phyloP scores from a whole-genome alignment of 371 early-diverging fungal genomes.

The Apophysomyces elegans region DNA sequence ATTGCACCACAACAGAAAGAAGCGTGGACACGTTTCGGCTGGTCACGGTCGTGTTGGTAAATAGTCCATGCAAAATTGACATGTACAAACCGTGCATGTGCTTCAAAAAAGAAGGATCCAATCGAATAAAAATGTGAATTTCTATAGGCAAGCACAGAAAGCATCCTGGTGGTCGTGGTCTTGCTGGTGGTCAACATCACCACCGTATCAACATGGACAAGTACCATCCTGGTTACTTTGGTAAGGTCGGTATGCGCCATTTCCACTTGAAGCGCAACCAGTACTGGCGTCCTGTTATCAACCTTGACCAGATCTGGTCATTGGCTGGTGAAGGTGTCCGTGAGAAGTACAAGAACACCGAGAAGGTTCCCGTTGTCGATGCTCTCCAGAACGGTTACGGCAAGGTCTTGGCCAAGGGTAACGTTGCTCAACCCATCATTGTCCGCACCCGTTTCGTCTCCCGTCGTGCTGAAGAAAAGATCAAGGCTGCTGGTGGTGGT shows the following conservation, averaged over 20 bases:
- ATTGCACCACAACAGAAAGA: constrained; percentile 86
- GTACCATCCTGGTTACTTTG: constrained; percentile 99
- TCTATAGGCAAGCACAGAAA: constrained; percentile 96
- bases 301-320: constrained; percentile 95
- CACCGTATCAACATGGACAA: constrained; percentile 99
- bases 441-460: constrained; percentile 98
- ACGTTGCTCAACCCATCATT: constrained; percentile 94
- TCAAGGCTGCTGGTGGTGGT: constrained; percentile 98
- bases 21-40: constrained; percentile 93
- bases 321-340: constrained; percentile 93
- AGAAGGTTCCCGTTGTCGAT: constrained; percentile 95
- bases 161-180: constrained; percentile 99
- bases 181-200: constrained; percentile 99
- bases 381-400: constrained; percentile 91
- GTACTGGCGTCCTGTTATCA: constrained; percentile 88
- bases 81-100: no score
- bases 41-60: constrained; percentile 88
- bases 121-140: no score
- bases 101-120: no score
- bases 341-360: constrained; percentile 86
- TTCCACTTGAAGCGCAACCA: constrained; percentile 97
- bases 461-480: constrained; percentile 97
- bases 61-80: no score
- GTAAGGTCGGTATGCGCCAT: constrained; percentile 99
- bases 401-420: constrained; percentile 98